phyloP scores from a whole-genome alignment of 768 basidiomycete genomes.

The Mrakia blollopis region DNA sequence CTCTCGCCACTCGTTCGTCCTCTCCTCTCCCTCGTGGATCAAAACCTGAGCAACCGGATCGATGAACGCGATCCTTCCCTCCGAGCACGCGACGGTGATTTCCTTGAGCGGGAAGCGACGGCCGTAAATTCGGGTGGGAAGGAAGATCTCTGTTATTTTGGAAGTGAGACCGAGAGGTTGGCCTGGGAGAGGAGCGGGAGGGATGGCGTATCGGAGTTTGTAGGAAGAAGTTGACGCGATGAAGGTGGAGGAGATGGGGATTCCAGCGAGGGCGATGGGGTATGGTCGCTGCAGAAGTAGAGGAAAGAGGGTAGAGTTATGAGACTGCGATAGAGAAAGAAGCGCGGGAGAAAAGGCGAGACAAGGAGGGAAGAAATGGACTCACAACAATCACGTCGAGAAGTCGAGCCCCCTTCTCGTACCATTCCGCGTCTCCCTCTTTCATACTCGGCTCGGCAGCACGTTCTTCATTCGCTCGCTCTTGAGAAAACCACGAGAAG shows the following conservation, averaged over 20 bases:
- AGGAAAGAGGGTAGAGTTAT: too few species aligned
- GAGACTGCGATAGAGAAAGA: background rate
- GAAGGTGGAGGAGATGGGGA: conserved; percentile 68
- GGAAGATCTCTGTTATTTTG: conserved; percentile 72
- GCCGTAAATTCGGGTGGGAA: conserved; percentile 57
- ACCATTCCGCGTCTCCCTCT: conserved; percentile 55
- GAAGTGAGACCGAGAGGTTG: conserved; percentile 45
- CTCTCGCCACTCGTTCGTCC: background rate
- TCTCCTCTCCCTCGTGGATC: conserved; percentile 1
- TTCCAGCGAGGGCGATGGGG: conserved; percentile 80
- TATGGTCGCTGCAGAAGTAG: conserved; percentile 61
- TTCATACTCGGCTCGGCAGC: conserved; percentile 42
- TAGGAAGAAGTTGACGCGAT: conserved; percentile 40
- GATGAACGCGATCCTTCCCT: conserved; percentile 11
- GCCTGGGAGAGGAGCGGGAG: conserved; percentile 40
- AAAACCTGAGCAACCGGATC: background rate
- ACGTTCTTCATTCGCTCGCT: conserved; percentile 23
- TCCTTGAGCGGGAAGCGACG: background rate
- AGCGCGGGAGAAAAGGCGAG: background rate
- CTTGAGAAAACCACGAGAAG: conserved; percentile 81
- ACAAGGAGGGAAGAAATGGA: background rate
- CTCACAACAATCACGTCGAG: conserved; percentile 63
- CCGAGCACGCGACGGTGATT: conserved; percentile 19
- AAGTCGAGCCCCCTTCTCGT: conserved; percentile 79
- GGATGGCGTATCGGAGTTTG: conserved; percentile 42